A percentile compares a stretch with the other conserved stretches of the same genome.
These are phyloP conservation scores for Pichia rugopelliculosa DNA, from an alignment of 805 yeast species.

Conservation along the genomic window DNA sequence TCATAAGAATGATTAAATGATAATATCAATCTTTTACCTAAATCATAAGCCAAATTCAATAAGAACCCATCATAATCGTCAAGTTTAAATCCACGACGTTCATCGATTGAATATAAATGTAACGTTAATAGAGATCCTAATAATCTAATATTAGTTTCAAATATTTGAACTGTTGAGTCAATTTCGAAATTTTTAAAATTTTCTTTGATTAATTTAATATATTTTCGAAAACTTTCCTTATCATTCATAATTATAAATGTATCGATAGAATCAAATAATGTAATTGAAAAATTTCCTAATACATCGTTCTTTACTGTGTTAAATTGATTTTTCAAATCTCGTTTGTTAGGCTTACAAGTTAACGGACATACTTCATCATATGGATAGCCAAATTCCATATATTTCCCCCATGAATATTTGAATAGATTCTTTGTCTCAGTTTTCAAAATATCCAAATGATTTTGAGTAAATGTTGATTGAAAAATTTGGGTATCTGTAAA, in stretches of 20 bases:
- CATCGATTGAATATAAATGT: slow-evolving; percentile 61
- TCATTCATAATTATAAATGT: slow-evolving; percentile 70
- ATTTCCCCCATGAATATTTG: slow-evolving; percentile 67
- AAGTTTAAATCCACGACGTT: slow-evolving; percentile 34
- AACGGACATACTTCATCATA: slow-evolving; percentile 75
- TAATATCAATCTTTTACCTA: slow-evolving; percentile 63
- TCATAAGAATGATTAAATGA: slow-evolving; percentile 56
- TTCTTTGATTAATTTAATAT: slow-evolving; percentile 34
- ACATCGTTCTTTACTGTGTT: slow-evolving; percentile 72
- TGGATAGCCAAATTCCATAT: slow-evolving; percentile 67
- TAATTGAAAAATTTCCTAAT: slow-evolving; percentile 73
- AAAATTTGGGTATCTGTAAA: slow-evolving; percentile 17
- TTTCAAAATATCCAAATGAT: slow-evolving; percentile 22
- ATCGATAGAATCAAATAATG: slow-evolving; percentile 74
- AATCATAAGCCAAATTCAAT: slow-evolving; percentile 61
- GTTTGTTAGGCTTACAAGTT: slow-evolving; percentile 59
- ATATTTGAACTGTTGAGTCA: slow-evolving; percentile 75
- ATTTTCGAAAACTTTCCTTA: slow-evolving; percentile 42
- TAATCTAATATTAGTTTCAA: slow-evolving; percentile 76
- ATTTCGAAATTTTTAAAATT: slow-evolving; percentile 42
- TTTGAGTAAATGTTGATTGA: slow-evolving; percentile 21
- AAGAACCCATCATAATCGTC: slow-evolving; percentile 62
- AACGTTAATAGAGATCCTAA: slow-evolving; percentile 77
- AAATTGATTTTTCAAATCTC: slow-evolving; percentile 45
- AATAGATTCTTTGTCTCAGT: slow-evolving; percentile 52